These are phyloP conservation scores for Podaxis sp. DNA, from an alignment of 768 basidiomycete species.

Conservation along the genomic window DNA sequence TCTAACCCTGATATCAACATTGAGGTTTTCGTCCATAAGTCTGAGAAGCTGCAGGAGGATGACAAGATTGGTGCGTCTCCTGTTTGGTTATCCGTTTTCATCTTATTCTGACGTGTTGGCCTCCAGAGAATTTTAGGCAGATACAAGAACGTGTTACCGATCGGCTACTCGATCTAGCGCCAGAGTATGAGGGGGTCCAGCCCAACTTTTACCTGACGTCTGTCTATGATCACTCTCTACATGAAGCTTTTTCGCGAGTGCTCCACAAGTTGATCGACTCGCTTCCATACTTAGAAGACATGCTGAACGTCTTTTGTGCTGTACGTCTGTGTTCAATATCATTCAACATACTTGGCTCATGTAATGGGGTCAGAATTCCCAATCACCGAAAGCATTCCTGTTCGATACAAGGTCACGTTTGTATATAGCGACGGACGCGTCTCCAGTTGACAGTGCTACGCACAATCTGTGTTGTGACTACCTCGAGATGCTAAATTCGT, in stretches of 20 bases:
- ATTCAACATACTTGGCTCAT: not conserved
- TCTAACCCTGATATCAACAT: constrained; percentile 77
- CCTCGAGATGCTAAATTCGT: constrained; percentile 81
- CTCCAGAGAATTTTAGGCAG: constrained; percentile 83
- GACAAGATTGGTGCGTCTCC: constrained; percentile 77
- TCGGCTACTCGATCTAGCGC: constrained; percentile 71
- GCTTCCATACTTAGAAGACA: constrained; percentile 81
- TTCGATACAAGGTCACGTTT: constrained; percentile 85
- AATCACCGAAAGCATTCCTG: constrained; percentile 90
- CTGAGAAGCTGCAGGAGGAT: constrained; percentile 87
- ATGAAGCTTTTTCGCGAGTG: constrained; percentile 90
- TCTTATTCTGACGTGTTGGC: not conserved
- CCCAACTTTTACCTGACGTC: constrained; percentile 91
- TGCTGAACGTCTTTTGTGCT: constrained; percentile 83
- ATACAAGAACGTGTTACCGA: constrained; percentile 87
- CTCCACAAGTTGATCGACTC: constrained; percentile 86
- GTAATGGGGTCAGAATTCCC: constrained; percentile 66
- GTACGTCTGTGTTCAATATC: constrained; percentile 36
- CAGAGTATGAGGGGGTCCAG: constrained; percentile 76
- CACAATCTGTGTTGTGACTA: constrained; percentile 92
- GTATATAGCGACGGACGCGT: constrained; percentile 92
- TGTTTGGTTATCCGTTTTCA: not conserved
- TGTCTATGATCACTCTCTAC: constrained; percentile 88
- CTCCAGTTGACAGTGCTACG: constrained; percentile 85
- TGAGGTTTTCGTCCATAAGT: constrained; percentile 95